Evolutionary conservation across 1,139 yeast species (phyloP).

Genomic region (Diutina siamensis): DNA sequence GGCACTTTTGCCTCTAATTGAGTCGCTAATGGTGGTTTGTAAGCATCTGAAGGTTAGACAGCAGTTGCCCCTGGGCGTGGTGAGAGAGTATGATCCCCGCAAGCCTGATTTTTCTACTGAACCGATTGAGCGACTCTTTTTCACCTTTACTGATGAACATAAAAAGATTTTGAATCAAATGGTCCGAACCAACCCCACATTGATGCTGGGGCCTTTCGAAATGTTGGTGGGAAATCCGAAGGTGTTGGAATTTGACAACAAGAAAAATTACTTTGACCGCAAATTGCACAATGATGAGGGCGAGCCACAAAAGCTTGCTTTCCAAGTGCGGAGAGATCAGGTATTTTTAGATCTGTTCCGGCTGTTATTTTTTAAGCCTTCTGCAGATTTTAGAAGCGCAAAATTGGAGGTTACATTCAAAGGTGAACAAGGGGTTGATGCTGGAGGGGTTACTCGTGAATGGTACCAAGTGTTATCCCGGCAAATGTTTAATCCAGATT

Average conservation of each 20-base stretch:
- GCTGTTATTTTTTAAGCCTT: slow-evolving; percentile 67
- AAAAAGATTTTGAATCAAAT: slow-evolving; percentile 82
- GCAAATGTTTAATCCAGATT: slow-evolving; percentile 95
- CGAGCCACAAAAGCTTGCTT: slow-evolving; percentile 39
- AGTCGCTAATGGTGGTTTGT: slow-evolving; percentile 90
- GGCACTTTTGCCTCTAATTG: slow-evolving; percentile 75
- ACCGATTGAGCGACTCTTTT: slow-evolving; percentile 71
- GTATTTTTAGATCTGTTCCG: slow-evolving; percentile 89
- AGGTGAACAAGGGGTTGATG: slow-evolving; percentile 96
- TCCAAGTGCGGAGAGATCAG: slow-evolving; percentile 76
- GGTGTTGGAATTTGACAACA: slow-evolving; percentile 90
- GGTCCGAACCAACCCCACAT: slow-evolving; percentile 83
- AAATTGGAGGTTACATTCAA: slow-evolving; percentile 72
- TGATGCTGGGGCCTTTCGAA: slow-evolving; percentile 95
- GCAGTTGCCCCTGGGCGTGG: slow-evolving; percentile 42
- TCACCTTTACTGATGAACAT: slow-evolving; percentile 83
- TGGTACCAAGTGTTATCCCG: slow-evolving; percentile 94
- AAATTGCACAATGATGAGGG: slow-evolving; percentile 41
- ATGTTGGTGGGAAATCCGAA: slow-evolving; percentile 82
- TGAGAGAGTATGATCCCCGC: slow-evolving; percentile 41
- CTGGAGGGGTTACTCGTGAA: slow-evolving; percentile 96
- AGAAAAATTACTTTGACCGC: slow-evolving; percentile 74
- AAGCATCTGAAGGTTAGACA: slow-evolving; percentile 73
- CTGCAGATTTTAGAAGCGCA: slow-evolving; percentile 63
- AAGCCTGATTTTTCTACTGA: slow-evolving; percentile 59